Evolutionary conservation across 2,329 filamentous ascomycete species (phyloP).

Genomic region (Aspergillus sp.): DNA sequence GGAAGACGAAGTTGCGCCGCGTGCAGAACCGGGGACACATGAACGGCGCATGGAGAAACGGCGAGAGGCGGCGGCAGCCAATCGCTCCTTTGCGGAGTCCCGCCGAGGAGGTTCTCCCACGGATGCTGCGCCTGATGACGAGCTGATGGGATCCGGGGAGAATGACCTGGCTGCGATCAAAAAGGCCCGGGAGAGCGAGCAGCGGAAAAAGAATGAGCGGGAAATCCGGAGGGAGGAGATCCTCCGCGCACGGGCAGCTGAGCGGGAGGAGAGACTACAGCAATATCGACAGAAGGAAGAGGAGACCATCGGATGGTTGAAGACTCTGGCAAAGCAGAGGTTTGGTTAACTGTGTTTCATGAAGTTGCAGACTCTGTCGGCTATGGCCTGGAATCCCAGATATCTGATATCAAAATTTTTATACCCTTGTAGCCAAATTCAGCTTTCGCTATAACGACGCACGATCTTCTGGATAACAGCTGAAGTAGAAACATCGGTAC

Average conservation of each 20-base stretch:
- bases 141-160: constrained; percentile 69
- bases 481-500: background rate
- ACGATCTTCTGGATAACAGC: background rate
- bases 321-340: constrained; percentile 71
- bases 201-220: constrained; percentile 76
- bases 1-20: constrained; percentile 73
- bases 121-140: constrained; percentile 66
- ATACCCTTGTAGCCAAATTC: too few species aligned
- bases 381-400: background rate
- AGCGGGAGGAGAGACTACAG: constrained; percentile 73
- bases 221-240: constrained; percentile 81
- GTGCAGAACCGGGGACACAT: constrained; percentile 76
- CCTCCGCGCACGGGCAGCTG: constrained; percentile 68
- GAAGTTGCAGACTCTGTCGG: too few species aligned
- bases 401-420: too few species aligned
- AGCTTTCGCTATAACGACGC: background rate
- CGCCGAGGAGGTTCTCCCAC: constrained; percentile 59
- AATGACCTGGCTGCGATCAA: constrained; percentile 62
- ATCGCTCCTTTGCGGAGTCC: constrained; percentile 65
- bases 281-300: constrained; percentile 75
- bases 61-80: constrained; percentile 66
- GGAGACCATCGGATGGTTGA: constrained; percentile 77
- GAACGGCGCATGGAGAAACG: constrained; percentile 88
- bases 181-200: constrained; percentile 60
- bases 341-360: constrained; percentile 61